Evolutionary conservation across 805 yeast species (phyloP).

Genomic region (Wickerhamiella galacta): DNA sequence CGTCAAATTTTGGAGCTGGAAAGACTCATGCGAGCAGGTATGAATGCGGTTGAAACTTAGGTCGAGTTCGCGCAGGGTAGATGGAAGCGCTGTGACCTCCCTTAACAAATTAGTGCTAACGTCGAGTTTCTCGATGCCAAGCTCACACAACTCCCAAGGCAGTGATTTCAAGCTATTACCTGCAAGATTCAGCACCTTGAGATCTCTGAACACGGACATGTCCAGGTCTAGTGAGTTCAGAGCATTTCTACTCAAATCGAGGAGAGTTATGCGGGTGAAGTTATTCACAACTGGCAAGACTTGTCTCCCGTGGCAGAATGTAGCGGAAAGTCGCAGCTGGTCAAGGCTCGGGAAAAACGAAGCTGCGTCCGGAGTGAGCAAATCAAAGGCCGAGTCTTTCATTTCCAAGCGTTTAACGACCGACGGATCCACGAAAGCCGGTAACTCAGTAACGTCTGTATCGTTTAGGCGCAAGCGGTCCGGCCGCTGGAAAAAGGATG

Average conservation of each 20-base stretch:
- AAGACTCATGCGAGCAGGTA: conserved; percentile 39
- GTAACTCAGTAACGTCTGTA: conserved; percentile 1
- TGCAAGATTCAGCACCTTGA: conserved; percentile 52
- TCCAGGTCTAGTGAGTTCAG: conserved; percentile 31
- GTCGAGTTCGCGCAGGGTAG: conserved; percentile 40
- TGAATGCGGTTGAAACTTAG: conserved; percentile 60
- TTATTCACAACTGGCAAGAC: conserved; percentile 29
- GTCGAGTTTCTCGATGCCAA: conserved; percentile 6
- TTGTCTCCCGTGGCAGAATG: not conserved
- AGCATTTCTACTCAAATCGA: conserved; percentile 40
- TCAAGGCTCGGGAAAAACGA: not conserved
- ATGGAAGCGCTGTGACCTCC: conserved; percentile 40
- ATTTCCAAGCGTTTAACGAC: not conserved
- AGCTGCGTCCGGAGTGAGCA: not conserved
- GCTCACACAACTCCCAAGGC: conserved; percentile 24
- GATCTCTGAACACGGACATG: conserved; percentile 33
- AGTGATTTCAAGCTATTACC: conserved; percentile 49
- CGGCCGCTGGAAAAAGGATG: not conserved
- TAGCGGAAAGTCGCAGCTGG: not conserved
- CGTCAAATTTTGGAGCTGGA: conserved; percentile 37
- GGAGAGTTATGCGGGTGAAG: conserved; percentile 36
- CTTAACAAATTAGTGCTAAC: conserved; percentile 21
- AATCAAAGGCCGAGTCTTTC: not conserved
- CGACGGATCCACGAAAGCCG: conserved; percentile 26
- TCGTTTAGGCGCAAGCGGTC: not conserved